These are phyloP conservation scores for Oryza meyeriana DNA, from an alignment of 176 grass and related monocot genomes.

Conservation along the genomic window DNA sequence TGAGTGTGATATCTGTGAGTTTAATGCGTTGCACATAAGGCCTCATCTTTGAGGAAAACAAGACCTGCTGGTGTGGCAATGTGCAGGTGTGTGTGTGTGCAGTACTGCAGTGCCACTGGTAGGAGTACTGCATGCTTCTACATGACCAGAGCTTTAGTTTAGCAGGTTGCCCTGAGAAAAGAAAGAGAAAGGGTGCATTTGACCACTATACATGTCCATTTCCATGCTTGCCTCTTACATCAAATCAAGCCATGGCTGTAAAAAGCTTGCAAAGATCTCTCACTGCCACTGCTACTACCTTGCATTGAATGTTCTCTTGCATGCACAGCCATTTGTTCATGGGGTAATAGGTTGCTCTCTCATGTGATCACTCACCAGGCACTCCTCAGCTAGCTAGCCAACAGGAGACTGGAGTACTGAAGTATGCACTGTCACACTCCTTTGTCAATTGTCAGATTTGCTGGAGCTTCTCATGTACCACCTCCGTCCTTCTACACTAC, in stretches of 20 bases:
- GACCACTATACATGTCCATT: conserved; percentile 24
- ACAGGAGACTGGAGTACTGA: not conserved
- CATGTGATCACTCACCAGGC: not conserved
- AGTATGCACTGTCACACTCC: not conserved
- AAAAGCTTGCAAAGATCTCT: conserved; percentile 17
- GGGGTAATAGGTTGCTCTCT: not conserved
- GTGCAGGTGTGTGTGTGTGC: not conserved
- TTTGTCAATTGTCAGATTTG: not conserved
- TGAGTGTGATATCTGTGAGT: not conserved
- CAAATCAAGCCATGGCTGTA: conserved; percentile 33
- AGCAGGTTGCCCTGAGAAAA: not conserved
- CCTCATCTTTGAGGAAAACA: not conserved
- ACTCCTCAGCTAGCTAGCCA: not conserved
- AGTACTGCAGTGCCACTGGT: not conserved
- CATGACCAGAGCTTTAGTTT: not conserved
- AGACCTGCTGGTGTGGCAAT: not conserved
- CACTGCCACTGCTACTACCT: not conserved
- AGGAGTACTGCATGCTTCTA: not conserved
- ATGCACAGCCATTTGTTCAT: conserved; percentile 5
- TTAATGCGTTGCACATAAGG: not conserved
- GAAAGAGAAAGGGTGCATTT: conserved; percentile 4
- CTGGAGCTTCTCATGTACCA: conserved; percentile 13
- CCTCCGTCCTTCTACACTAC: too few relatives aligned
- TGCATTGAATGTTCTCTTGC: not conserved
- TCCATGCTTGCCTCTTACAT: conserved; percentile 1